These are phyloP conservation scores for Paragyromitra xinjiangensis DNA, from an alignment of 495 filamentous ascomycete species.

Conservation along the genomic window DNA sequence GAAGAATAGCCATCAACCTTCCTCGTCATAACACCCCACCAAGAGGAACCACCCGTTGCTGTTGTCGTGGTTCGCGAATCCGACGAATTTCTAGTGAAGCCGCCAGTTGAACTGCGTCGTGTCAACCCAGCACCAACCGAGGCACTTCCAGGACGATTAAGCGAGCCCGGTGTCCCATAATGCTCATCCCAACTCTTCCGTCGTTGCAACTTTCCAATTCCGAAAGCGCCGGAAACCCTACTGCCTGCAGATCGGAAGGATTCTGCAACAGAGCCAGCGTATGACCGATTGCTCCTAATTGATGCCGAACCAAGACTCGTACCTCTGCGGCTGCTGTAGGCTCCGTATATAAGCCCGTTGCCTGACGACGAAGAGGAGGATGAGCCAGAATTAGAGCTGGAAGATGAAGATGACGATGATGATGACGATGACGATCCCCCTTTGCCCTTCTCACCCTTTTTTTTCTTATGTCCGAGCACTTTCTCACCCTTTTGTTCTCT, in stretches of 20 bases:
- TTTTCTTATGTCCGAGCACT: not conserved
- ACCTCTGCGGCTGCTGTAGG: conserved; percentile 1
- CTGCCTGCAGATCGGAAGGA: conserved; percentile 42
- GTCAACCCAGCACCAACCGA: conserved; percentile 18
- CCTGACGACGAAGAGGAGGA: conserved; percentile 14
- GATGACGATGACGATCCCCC: conserved; percentile 11
- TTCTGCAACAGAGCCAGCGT: conserved; percentile 39
- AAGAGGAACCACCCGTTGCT: conserved; percentile 7
- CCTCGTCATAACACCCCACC: conserved; percentile 22
- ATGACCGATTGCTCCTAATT: conserved; percentile 30
- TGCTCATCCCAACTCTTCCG: conserved; percentile 47
- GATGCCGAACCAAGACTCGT: conserved; percentile 32
- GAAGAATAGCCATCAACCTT: conserved; percentile 15
- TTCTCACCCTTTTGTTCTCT: not conserved
- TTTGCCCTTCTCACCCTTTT: not conserved
- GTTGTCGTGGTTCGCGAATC: not conserved
- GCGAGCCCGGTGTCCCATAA: conserved; percentile 47
- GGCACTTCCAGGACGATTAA: conserved; percentile 19
- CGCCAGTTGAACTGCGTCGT: conserved; percentile 19
- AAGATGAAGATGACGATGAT: conserved; percentile 20
- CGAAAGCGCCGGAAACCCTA: conserved; percentile 28
- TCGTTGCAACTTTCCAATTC: conserved; percentile 25
- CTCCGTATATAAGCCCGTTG: conserved; percentile 44
- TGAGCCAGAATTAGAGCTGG: not conserved
- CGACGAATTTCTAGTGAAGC: not conserved